Base-by-base conservation (phyloP, 805 yeast genomes). In the Candida andamanensis region DNA sequence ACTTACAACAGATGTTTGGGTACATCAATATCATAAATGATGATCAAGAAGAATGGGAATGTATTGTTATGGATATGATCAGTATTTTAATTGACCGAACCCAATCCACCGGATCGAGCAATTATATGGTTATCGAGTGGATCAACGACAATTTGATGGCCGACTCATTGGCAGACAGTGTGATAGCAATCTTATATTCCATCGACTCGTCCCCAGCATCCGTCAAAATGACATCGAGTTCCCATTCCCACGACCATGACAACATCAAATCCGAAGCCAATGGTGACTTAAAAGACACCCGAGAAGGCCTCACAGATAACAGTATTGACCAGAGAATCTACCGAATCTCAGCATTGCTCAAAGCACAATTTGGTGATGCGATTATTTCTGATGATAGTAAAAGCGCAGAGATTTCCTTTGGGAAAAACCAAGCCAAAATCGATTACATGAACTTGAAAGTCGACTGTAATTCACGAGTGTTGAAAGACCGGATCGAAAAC, bases 161-260 rank as follows among this genome's bases (percentile, higher is more conserved):
- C 39, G 98, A 92, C 49, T 81, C 96, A 0, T 75, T 92, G 41
- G 98, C 98, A 0, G 99, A 92, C 50, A 80, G 95, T 11, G 83
- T 87, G 1, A 74, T 92, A 37, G 96, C 97, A 0, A 86, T 92
- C 23, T 57, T 92, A 19, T 72, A 90, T 58, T 85, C 95, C 27
- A 92, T 90, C 25, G 98, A 92, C 53, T 80, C 95, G 0, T 79
- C 95, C 0, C 96, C 96, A 8, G 95, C 96, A 2, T 85, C 97
- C 5, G 95, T 92, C 17, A 92, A 90, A 52, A 56, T 86, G 42
- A 78, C 95, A 10, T 78, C 95, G 5, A 70, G 71, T 33, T 42
- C 67, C 2, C 78, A 82, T 42, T 40, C 49, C 1, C 82, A 78
- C 50, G 35, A 39, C 7, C 60, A 60, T 40, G 26, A 33, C 8